phyloP scores from a whole-genome alignment of 2,329 filamentous ascomycete genomes.

The Cladosporium sp. region DNA sequence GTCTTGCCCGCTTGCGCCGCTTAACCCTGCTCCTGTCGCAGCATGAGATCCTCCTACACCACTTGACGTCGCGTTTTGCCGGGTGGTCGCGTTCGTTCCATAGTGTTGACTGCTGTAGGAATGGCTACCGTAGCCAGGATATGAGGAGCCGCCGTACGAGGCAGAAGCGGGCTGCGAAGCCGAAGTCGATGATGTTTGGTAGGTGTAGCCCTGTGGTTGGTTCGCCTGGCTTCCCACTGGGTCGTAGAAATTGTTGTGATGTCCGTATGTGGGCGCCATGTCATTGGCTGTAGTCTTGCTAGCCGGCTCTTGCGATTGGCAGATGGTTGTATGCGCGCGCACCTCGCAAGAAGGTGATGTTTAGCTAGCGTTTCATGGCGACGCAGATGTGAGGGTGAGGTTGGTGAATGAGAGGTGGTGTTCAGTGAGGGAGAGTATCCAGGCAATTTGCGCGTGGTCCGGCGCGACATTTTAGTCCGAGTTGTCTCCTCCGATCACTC shows the following conservation, averaged over 20 bases:
- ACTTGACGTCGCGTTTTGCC: constrained; percentile 12
- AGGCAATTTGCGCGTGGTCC: too few species aligned
- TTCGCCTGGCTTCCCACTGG: constrained; percentile 29
- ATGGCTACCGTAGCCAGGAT: constrained; percentile 17
- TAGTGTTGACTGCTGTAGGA: constrained; percentile 21
- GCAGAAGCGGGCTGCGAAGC: constrained; percentile 12
- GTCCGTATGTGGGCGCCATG: constrained; percentile 6
- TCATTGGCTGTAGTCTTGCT: not conserved
- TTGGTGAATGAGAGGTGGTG: too few species aligned
- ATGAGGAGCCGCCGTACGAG: constrained; percentile 1
- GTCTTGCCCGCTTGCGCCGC: constrained; percentile 15
- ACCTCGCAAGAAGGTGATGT: too few species aligned
- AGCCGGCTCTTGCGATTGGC: too few species aligned
- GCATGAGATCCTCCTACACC: not conserved
- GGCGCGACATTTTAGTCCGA: too few species aligned
- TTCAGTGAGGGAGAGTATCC: too few species aligned
- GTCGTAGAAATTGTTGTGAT: constrained; percentile 28
- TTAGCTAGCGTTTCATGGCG: too few species aligned
- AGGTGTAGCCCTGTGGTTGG: constrained; percentile 19
- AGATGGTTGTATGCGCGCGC: too few species aligned
- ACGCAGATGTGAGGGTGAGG: too few species aligned
- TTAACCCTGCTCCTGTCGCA: not conserved
- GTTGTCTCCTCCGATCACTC: too few species aligned
- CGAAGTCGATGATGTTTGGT: constrained; percentile 17
- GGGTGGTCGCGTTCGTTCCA: constrained; percentile 14